Percentiles rank a stretch among this genome's conserved stretches.
These are phyloP conservation scores for Lipomyces spencermartinsiae DNA, from an alignment of 805 yeast species.

Conservation along the genomic window DNA sequence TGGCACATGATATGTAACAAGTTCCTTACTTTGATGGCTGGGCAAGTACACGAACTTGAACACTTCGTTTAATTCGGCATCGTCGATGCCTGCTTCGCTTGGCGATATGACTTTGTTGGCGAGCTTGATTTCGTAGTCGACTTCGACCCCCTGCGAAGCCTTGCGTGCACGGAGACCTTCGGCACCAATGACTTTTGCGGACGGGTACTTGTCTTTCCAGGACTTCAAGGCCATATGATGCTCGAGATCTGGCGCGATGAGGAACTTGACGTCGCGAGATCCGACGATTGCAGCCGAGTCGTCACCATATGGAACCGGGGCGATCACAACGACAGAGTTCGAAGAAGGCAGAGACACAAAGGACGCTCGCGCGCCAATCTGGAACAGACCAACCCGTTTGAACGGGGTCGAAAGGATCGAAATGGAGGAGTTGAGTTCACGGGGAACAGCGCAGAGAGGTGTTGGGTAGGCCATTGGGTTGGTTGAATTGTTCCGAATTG, in stretches of 20 bases:
- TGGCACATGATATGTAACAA: conserved; percentile 56
- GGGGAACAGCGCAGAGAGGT: conserved; percentile 37
- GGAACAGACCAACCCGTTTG: conserved; percentile 33
- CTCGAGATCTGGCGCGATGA: conserved; percentile 67
- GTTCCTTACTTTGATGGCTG: conserved; percentile 62
- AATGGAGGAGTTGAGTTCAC: conserved; percentile 28
- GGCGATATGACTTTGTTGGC: conserved; percentile 22
- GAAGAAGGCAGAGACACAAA: conserved; percentile 24
- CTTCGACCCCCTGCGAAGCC: conserved; percentile 29
- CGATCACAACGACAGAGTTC: conserved; percentile 28
- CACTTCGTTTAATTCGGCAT: conserved; percentile 40
- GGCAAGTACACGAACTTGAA: conserved; percentile 63
- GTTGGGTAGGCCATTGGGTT: conserved; percentile 34
- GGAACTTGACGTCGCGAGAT: conserved; percentile 41
- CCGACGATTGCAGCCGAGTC: conserved; percentile 32
- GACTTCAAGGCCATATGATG: conserved; percentile 69
- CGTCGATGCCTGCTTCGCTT: conserved; percentile 26
- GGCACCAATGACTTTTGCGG: conserved; percentile 61
- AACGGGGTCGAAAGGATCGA: conserved; percentile 37
- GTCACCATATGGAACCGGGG: conserved; percentile 36
- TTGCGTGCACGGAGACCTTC: conserved; percentile 44
- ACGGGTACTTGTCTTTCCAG: conserved; percentile 59
- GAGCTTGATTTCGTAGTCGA: conserved; percentile 28
- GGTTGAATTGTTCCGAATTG: neutral
- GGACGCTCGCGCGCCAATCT: conserved; percentile 38